Percentiles rank a stretch among this genome's conserved stretches.
These are phyloP conservation scores for Leishmania major DNA, from an alignment of 208 protist species.

Conservation along the genomic window DNA sequence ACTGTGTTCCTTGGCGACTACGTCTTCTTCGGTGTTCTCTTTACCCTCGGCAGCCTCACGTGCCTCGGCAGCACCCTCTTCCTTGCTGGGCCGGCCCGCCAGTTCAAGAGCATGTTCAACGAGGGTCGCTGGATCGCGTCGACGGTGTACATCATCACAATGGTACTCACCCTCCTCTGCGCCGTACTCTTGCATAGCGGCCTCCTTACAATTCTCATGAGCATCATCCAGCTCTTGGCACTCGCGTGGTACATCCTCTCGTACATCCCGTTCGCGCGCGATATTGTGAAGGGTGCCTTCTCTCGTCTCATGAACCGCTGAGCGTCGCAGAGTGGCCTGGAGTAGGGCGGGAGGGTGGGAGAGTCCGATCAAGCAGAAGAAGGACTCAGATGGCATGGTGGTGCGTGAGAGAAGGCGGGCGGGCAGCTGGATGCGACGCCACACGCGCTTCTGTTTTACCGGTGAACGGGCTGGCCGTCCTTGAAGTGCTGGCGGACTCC, in stretches of 20 bases:
- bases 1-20: slow-evolving; percentile 65
- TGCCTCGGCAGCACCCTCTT: slow-evolving; percentile 73
- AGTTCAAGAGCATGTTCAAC: slow-evolving; percentile 85
- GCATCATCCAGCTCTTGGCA: slow-evolving; percentile 69
- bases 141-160: slow-evolving; percentile 64
- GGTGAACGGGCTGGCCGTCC: background rate
- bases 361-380: background rate
- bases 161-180: slow-evolving; percentile 74
- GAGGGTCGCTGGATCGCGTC: slow-evolving; percentile 80
- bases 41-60: slow-evolving; percentile 64
- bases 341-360: background rate
- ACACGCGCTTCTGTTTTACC: background rate
- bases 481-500: background rate
- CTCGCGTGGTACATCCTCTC: slow-evolving; percentile 89
- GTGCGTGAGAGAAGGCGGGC: background rate
- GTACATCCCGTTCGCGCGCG: slow-evolving; percentile 85
- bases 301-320: slow-evolving; percentile 8
- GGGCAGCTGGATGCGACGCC: background rate
- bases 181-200: slow-evolving; percentile 64
- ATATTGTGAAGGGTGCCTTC: slow-evolving; percentile 49
- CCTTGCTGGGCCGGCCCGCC: slow-evolving; percentile 72
- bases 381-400: background rate
- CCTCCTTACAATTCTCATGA: slow-evolving; percentile 58
- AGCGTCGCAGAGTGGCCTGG: background rate
- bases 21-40: slow-evolving; percentile 76